Conservation (phyloP, 495 filamentous ascomycete genomes). For the Xylaria castorea region DNA sequence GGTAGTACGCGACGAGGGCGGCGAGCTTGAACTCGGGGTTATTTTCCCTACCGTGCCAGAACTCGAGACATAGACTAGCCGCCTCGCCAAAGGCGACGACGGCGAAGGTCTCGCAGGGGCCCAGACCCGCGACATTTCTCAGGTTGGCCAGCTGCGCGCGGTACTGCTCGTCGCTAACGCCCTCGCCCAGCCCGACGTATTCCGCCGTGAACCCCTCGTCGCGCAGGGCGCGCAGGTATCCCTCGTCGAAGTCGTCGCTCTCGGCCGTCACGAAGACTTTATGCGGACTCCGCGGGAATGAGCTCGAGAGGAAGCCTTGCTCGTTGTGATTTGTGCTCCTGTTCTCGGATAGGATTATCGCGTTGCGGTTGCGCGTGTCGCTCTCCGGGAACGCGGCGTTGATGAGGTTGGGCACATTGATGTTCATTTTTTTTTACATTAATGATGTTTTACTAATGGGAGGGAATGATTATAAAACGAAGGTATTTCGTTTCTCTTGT, state of each 20-base stretch:
- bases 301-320: slow-evolving; percentile 44
- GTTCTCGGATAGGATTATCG: slow-evolving; percentile 43
- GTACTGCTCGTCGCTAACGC: slow-evolving; percentile 60
- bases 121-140: slow-evolving; percentile 25
- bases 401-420: slow-evolving; percentile 43
- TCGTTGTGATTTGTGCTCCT: slow-evolving; percentile 42
- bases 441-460: neutral
- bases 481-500: neutral
- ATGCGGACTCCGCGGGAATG: slow-evolving; percentile 52
- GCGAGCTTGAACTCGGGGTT: slow-evolving; percentile 55
- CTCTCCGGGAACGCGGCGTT: slow-evolving; percentile 41
- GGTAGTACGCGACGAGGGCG: slow-evolving; percentile 58
- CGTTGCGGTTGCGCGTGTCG: slow-evolving; percentile 39
- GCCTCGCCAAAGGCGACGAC: slow-evolving; percentile 49
- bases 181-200: slow-evolving; percentile 61
- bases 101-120: slow-evolving; percentile 45
- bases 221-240: slow-evolving; percentile 64
- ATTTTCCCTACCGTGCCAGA: slow-evolving; percentile 45
- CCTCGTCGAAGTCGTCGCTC: slow-evolving; percentile 63
- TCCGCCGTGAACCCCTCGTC: slow-evolving; percentile 71
- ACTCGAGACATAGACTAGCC: slow-evolving; percentile 44
- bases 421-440: slow-evolving; percentile 33
- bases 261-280: slow-evolving; percentile 71
- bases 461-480: neutral
- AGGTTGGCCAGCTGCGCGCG: slow-evolving; percentile 47